phyloP scores from a whole-genome alignment of 371 early-diverging fungal species.

The Capniomyces stellatus region DNA sequence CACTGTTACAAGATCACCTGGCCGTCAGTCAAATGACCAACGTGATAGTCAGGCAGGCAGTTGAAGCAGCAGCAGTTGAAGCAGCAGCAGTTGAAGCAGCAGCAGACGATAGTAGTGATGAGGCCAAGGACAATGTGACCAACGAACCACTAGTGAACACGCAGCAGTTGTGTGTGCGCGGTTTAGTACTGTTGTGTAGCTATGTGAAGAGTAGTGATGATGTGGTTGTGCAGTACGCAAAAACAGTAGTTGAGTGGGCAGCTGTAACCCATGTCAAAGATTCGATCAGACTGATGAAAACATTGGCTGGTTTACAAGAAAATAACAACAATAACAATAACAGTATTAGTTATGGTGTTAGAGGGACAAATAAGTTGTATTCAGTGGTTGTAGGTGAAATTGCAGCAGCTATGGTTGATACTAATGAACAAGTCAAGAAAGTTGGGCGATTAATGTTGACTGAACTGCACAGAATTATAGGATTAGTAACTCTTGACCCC shows the following conservation, averaged over 20 bases:
- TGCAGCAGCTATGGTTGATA: background rate
- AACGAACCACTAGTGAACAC: background rate
- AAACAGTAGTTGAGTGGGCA: too few species aligned
- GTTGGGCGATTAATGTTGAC: background rate
- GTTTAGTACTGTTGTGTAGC: background rate
- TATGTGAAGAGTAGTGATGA: background rate
- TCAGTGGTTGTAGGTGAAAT: background rate
- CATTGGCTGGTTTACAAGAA: too few species aligned
- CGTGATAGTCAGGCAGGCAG: background rate
- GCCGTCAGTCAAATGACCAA: too few species aligned
- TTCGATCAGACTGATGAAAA: too few species aligned
- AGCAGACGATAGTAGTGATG: background rate
- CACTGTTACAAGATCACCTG: background rate
- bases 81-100: slow-evolving; percentile 9
- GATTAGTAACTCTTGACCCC: too few species aligned
- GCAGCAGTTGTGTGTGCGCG: background rate
- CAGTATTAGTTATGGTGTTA: background rate
- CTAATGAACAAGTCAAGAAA: background rate
- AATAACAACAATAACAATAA: too few species aligned
- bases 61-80: background rate
- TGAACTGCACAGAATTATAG: too few species aligned
- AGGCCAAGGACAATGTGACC: background rate
- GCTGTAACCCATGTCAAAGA: too few species aligned
- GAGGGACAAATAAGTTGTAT: too few species aligned
- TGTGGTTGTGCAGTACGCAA: background rate